Conservation (phyloP, 164 flowering plant species). For the Vitis cinerea region DNA sequence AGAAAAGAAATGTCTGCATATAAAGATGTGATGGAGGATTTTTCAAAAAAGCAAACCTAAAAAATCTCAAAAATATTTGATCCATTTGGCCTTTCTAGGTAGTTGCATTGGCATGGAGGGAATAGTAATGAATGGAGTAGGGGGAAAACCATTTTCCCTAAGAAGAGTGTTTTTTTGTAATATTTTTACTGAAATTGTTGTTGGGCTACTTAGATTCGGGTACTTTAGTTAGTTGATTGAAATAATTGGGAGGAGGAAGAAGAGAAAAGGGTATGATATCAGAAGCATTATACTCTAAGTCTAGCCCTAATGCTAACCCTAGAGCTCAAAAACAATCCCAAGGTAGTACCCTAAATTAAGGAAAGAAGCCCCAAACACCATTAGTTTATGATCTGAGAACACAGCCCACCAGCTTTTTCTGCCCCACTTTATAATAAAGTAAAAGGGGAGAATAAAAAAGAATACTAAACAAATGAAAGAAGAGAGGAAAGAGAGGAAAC, state of each 20-base stretch:
- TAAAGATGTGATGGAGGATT: too few species aligned
- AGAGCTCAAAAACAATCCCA: slow-evolving; percentile 20
- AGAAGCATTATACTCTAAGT: background rate
- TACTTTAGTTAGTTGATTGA: background rate
- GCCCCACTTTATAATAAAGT: slow-evolving; percentile 40
- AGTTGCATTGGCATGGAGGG: too few species aligned
- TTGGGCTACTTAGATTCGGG: too few species aligned
- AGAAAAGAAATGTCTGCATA: too few species aligned
- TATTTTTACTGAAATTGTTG: too few species aligned
- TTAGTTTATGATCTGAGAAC: slow-evolving; percentile 26
- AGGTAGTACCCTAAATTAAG: slow-evolving; percentile 20
- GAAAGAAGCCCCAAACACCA: slow-evolving; percentile 17
- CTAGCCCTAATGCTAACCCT: slow-evolving; percentile 11
- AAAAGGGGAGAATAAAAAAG: slow-evolving; percentile 28
- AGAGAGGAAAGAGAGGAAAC: slow-evolving; percentile 15
- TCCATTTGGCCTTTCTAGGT: too few species aligned
- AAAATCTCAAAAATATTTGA: too few species aligned
- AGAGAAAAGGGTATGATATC: slow-evolving; percentile 7
- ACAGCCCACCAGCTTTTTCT: slow-evolving; percentile 37
- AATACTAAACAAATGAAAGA: slow-evolving; percentile 14
- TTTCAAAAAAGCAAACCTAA: too few species aligned
- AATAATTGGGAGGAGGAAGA: background rate
- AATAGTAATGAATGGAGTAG: too few species aligned
- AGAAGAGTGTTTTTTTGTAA: too few species aligned
- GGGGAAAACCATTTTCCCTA: too few species aligned